phyloP scores from a whole-genome alignment of 306 rosid genomes.

The Alnus glutinosa region DNA sequence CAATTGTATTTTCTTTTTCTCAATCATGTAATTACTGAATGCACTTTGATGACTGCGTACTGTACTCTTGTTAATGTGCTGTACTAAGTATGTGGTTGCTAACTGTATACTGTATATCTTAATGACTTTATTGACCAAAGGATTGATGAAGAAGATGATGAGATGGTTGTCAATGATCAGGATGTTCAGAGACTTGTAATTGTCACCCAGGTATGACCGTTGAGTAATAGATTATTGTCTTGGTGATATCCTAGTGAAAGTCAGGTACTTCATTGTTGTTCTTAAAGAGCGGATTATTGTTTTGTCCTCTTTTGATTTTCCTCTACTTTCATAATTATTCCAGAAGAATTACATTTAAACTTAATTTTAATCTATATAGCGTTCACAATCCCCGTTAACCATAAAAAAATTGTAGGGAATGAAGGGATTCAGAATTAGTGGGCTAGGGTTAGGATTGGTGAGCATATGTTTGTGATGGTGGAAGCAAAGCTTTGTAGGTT shows the following conservation, averaged over 20 bases:
- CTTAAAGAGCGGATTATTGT: conserved; percentile 10
- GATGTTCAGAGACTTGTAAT: conserved; percentile 90
- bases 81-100: neutral
- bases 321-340: neutral
- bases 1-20: neutral
- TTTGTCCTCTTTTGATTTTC: conserved; percentile 1
- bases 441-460: neutral
- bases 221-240: neutral
- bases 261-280: neutral
- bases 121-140: conserved; percentile 42
- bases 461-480: neutral
- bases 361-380: neutral
- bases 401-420: neutral
- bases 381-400: neutral
- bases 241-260: neutral
- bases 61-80: conserved; percentile 14
- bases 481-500: neutral
- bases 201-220: conserved; percentile 81
- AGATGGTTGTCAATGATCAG: conserved; percentile 69
- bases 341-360: neutral
- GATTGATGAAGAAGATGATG: conserved; percentile 85
- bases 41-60: conserved; percentile 9
- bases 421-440: neutral
- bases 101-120: conserved; percentile 23
- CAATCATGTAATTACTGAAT: neutral